These are phyloP conservation scores for Parasarocladium wereldwijsianum DNA, from an alignment of 2,329 filamentous ascomycete species.

Conservation along the genomic window DNA sequence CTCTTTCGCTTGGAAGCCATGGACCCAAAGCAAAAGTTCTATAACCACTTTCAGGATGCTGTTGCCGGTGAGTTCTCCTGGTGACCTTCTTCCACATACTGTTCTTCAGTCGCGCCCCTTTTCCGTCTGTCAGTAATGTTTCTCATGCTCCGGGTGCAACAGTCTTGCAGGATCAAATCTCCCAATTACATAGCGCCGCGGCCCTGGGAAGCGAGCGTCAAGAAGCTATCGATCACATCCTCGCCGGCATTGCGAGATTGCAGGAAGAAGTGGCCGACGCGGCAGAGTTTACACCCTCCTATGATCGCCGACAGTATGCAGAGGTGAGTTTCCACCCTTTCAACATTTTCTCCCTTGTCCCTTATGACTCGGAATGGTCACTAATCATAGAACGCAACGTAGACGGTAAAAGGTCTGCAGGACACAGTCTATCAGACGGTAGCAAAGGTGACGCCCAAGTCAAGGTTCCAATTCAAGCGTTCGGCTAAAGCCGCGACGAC, in stretches of 20 bases:
- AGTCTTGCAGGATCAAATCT: conserved; percentile 69
- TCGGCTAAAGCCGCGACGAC: conserved; percentile 5
- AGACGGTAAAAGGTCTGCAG: conserved; percentile 68
- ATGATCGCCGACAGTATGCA: conserved; percentile 77
- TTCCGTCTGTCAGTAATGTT: too few species aligned
- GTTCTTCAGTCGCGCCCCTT: too few species aligned
- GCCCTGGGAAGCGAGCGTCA: conserved; percentile 57
- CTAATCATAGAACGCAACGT: conserved; percentile 4
- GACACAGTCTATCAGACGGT: conserved; percentile 63
- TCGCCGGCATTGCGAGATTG: conserved; percentile 65
- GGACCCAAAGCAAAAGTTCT: conserved; percentile 61
- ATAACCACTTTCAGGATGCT: conserved; percentile 67
- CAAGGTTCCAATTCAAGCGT: conserved; percentile 68
- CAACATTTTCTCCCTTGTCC: background rate
- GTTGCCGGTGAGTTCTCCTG: conserved; percentile 51
- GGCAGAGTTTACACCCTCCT: conserved; percentile 66
- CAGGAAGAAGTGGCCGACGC: conserved; percentile 78
- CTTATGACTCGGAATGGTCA: background rate
- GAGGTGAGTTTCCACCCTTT: conserved; percentile 36
- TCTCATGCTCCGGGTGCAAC: too few species aligned
- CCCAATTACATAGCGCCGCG: conserved; percentile 46
- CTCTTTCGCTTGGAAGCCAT: conserved; percentile 9
- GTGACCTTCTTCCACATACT: too few species aligned
- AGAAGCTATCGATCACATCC: conserved; percentile 66
- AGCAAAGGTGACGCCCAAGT: conserved; percentile 53